Base-by-base conservation (phyloP, 441 rosid species). In the Adansonia grandidieri region DNA sequence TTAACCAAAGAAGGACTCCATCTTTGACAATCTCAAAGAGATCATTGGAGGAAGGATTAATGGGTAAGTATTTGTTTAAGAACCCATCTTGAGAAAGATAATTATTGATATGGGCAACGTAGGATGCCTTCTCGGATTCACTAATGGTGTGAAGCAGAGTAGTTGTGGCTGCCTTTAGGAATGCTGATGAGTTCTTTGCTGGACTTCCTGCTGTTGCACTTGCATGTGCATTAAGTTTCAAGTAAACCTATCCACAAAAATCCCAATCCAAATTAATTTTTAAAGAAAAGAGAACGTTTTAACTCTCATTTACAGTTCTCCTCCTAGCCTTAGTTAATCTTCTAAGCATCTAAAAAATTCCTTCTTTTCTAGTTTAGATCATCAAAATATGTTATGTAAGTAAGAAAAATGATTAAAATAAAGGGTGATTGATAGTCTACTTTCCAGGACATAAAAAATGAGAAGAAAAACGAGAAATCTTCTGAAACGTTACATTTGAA, bases 1-100 rank as follows among this genome's bases (percentile, higher is more conserved):
- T 24, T 85, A 84, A 94, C 99, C 99, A 96, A 76, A 93, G 98
- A 37, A 96, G 92, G 76, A 96, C 98, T 7, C 98, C 98, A 77
- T 94, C 98, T 83, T 92, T 96, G 0, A 85, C 96, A 58, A 92
- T 89, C 87, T 96, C 98, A 45, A 96, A 96, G 62, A 96, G 86
- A 87, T 91, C 97, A 80, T 93, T 90, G 1, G 99, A 91, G 20
- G 88, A 84, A 61, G 99, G 93, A 80, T 94, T 89, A 47, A 96
- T 86, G 0, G 98, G 99, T n/a, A 96, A 89, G 81, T 77, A 86
- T 80, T 89, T 90, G 79, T 88, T 89, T 50, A 96, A 61, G 81
- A 96, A 92, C 2, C 88, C 88, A 86, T 96, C 99, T 77, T 81
- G 91, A 53, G 88, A 93, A 17, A 94, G 91, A 70, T 93, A 93